phyloP scores from a whole-genome alignment of 345 rosid genomes.

The Brassica carinata region DNA sequence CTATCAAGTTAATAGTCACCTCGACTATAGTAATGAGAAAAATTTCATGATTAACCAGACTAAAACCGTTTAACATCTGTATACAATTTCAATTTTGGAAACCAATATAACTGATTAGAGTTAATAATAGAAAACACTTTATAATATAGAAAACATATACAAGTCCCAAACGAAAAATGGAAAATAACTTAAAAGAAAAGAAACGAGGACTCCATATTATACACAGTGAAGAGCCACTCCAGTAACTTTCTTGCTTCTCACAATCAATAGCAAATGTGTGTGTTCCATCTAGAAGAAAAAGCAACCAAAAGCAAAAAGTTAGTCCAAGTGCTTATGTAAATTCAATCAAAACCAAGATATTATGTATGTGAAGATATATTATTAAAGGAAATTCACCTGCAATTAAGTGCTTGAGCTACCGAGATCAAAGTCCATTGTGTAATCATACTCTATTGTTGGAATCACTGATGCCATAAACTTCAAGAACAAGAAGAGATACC shows the following conservation, averaged over 20 bases:
- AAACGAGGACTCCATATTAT: constrained; percentile 4
- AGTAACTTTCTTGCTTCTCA: neutral
- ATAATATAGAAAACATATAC: neutral
- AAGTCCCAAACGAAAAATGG: neutral
- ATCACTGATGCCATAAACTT: constrained; percentile 93
- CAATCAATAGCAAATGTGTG: neutral
- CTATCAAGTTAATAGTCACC: neutral
- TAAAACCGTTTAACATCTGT: neutral
- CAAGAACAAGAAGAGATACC: constrained; percentile 90
- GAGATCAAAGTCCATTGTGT: constrained; percentile 95
- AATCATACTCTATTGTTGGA: constrained; percentile 94
- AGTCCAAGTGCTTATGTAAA: neutral
- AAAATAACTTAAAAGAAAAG: neutral
- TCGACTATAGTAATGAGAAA: neutral
- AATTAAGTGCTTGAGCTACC: constrained; percentile 77
- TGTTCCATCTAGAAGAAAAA: neutral
- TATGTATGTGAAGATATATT: neutral
- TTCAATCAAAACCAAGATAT: neutral
- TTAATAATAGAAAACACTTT: neutral
- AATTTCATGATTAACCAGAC: neutral
- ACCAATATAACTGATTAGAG: neutral
- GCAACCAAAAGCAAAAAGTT: neutral
- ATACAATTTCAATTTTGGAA: neutral
- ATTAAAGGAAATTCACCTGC: constrained; percentile 33
- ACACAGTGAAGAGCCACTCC: neutral